Evolutionary conservation across 495 filamentous ascomycete genomes (phyloP), one percentile per base, ranked within the genome.

Genomic region (Astrothelium subdiscretum): DNA sequence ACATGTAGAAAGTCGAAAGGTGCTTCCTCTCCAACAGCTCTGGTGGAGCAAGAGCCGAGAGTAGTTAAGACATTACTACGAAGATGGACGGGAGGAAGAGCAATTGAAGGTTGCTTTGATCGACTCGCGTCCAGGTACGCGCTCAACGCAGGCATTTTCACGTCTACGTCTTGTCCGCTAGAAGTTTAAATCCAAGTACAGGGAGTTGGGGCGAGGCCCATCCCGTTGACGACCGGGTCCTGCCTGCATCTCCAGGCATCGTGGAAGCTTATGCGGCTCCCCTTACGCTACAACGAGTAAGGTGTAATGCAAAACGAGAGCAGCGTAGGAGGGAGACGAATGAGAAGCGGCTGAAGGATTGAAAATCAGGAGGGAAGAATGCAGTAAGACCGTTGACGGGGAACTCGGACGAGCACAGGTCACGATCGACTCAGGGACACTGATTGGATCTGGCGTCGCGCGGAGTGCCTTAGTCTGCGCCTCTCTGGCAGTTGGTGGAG

Each of bases 341-440:
- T 54, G 48, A 24, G 48, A 26, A 54, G 20, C 12, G 24, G 48
- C 24, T 29, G 48, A 54, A 20, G 48, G 48, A 54, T 27, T 26
- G 48, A 54, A 54, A 54, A 54, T 54, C 48, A 54, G 48, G 48
- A 54, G 35, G 48, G 48, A 29, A 8, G 6, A 29, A 26, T 54
- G 48, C 48, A 54, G 24, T 54, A 20, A 54, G 48, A 54, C 20
- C 48, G 48, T 54, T 54, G 48, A 54, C 48, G 48, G 48, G 48
- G 48, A 54, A 54, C 22, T 27, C 48, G 48, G 48, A 29, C 48
- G 8, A 27, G 48, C 48, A 54, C 24, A 29, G 48, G 29, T 12
- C 48, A 8, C 24, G 48, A 54, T 54, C 48, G 48, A 15, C 48
- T 54, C 48, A 54, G 48, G 48, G 48, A 20, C 10, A n/a, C 12